Percentiles rank a stretch among this genome's conserved stretches.
These are phyloP conservation scores for Tulasnella sp. DNA, from an alignment of 768 basidiomycete genomes.

Conservation along the genomic window DNA sequence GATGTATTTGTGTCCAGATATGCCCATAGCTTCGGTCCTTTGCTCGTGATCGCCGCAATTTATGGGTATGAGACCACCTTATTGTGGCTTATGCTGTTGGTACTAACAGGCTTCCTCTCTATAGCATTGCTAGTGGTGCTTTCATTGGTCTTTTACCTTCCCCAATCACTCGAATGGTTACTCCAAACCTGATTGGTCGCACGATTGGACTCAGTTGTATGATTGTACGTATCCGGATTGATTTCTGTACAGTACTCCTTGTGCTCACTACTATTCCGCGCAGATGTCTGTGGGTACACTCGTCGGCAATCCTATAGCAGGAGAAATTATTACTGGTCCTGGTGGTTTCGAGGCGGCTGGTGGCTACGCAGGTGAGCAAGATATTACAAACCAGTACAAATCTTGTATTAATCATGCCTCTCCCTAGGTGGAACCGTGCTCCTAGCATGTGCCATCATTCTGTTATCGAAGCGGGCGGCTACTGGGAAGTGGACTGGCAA, in stretches of 20 bases:
- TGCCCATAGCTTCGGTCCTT: slow-evolving; percentile 26
- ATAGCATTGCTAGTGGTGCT: slow-evolving; percentile 46
- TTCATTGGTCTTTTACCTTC: slow-evolving; percentile 26
- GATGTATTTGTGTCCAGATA: background rate
- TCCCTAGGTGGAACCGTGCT: background rate
- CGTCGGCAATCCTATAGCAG: slow-evolving; percentile 16
- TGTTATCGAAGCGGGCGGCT: background rate
- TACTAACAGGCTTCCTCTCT: background rate
- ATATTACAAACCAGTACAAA: background rate
- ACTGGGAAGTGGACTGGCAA: slow-evolving; percentile 6
- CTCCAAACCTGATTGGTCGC: slow-evolving; percentile 5
- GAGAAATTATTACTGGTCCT: slow-evolving; percentile 2
- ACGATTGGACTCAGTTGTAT: slow-evolving; percentile 15
- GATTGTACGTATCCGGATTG: slow-evolving; percentile 6
- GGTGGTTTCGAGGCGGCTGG: slow-evolving; percentile 12
- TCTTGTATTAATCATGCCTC: background rate
- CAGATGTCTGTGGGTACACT: slow-evolving; percentile 16
- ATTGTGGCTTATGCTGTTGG: background rate
- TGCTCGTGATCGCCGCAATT: slow-evolving; percentile 42
- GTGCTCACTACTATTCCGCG: no score
- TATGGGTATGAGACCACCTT: slow-evolving; percentile 43
- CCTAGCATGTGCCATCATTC: background rate
- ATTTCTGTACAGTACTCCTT: no score
- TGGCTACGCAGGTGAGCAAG: slow-evolving; percentile 11
- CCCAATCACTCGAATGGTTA: slow-evolving; percentile 14